Conservation (phyloP, 1,284 basidiomycete species). For the Microbotryum violaceum region DNA sequence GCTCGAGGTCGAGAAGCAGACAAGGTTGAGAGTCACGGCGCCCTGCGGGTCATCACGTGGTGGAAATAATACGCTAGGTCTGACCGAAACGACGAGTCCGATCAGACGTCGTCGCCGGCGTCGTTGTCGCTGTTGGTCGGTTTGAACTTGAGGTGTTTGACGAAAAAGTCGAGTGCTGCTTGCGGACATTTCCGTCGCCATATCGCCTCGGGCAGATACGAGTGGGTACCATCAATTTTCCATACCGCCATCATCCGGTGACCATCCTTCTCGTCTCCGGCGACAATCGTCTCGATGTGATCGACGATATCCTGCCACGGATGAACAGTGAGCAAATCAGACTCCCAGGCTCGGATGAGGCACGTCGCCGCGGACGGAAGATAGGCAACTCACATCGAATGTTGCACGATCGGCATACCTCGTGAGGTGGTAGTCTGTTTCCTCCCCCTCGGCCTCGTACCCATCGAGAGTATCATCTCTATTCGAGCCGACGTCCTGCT, state of each 20-base stretch:
- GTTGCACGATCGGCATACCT: neutral
- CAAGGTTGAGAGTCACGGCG: no score
- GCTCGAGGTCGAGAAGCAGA: no score
- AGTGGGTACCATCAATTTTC: neutral
- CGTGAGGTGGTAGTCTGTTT: neutral
- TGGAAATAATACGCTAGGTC: no score
- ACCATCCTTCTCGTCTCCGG: neutral
- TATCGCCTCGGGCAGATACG: neutral
- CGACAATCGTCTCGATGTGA: constrained; percentile 7
- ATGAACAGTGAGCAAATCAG: neutral
- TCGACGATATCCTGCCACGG: neutral
- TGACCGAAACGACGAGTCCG: no score
- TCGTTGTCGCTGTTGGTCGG: no score
- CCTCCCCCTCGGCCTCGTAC: neutral
- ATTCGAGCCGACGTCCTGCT: neutral
- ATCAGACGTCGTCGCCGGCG: no score
- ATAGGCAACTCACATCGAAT: constrained; percentile 15
- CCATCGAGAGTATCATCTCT: neutral
- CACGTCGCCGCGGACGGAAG: no score
- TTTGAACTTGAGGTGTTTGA: no score
- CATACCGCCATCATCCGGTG: constrained; percentile 4
- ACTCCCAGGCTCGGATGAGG: neutral
- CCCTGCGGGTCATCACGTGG: no score
- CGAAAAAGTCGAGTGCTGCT: constrained; percentile 11
- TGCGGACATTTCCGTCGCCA: constrained; percentile 11